Conservation (phyloP, 2,329 filamentous ascomycete species). For the Fonsecaea nubica region DNA sequence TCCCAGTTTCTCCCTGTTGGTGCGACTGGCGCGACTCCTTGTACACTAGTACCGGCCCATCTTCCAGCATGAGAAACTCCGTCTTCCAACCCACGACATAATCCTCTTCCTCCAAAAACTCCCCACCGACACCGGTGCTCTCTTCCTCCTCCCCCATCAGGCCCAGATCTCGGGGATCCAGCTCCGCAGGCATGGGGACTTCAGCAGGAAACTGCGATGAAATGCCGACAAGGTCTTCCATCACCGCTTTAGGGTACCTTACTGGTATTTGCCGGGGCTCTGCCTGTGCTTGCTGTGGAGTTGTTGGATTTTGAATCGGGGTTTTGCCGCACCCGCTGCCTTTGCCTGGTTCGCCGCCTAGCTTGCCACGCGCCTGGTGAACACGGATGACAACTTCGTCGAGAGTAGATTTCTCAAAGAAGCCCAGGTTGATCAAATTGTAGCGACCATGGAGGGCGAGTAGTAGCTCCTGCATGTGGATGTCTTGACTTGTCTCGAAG, state of each 20-base stretch:
- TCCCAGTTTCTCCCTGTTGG: neutral
- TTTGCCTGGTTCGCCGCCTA: neutral
- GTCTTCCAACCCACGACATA: neutral
- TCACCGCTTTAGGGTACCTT: neutral
- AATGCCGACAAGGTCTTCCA: neutral
- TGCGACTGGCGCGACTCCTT: neutral
- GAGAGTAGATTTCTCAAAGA: neutral
- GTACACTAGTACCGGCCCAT: neutral
- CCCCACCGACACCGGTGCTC: neutral
- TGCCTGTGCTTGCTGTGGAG: neutral
- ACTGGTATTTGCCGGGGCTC: neutral
- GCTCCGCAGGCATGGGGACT: neutral
- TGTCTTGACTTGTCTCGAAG: neutral
- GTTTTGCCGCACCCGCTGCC: neutral
- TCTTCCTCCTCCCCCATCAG: neutral
- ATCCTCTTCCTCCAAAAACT: neutral
- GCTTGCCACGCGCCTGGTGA: neutral
- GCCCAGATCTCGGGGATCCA: neutral
- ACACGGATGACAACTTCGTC: neutral
- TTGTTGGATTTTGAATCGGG: neutral
- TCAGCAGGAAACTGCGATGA: neutral
- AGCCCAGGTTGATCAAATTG: neutral
- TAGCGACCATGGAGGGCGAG: neutral
- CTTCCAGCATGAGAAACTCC: neutral
- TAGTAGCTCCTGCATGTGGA: neutral